Conservation (phyloP, 176 grass and related monocot genomes). For the Carex parvula region DNA sequence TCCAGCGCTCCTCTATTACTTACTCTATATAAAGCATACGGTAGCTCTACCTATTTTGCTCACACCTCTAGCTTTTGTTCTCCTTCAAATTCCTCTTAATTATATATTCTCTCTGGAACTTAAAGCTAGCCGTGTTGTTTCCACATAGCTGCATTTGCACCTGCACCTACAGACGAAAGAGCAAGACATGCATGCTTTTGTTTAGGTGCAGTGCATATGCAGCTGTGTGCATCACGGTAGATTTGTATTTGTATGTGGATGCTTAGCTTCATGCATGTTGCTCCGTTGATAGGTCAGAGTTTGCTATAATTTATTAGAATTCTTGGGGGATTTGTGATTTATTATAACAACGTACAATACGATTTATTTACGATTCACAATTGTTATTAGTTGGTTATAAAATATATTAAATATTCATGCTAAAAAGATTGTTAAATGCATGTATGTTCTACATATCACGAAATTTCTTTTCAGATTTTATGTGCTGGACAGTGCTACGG, state of each 20-base stretch:
- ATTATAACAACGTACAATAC: too few relatives aligned
- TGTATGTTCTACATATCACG: too few relatives aligned
- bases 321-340: neutral
- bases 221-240: conserved; percentile 22
- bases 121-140: conserved; percentile 16
- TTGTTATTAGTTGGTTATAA: too few relatives aligned
- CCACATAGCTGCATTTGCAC: conserved; percentile 28
- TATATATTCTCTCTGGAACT: neutral
- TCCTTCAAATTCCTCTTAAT: neutral
- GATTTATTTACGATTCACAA: too few relatives aligned
- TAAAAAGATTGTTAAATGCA: too few relatives aligned
- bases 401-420: too few relatives aligned
- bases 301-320: neutral
- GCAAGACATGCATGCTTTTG: neutral
- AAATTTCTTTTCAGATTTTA: too few relatives aligned
- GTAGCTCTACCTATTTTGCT: neutral
- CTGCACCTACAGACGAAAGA: conserved; percentile 25
- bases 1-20: neutral
- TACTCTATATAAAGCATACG: neutral
- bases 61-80: neutral
- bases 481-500: too few relatives aligned
- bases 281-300: neutral
- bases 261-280: neutral
- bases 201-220: conserved; percentile 30
- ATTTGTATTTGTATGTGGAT: neutral